Conservation (phyloP, 805 yeast species). For the Ogataea nitratoaversa region DNA sequence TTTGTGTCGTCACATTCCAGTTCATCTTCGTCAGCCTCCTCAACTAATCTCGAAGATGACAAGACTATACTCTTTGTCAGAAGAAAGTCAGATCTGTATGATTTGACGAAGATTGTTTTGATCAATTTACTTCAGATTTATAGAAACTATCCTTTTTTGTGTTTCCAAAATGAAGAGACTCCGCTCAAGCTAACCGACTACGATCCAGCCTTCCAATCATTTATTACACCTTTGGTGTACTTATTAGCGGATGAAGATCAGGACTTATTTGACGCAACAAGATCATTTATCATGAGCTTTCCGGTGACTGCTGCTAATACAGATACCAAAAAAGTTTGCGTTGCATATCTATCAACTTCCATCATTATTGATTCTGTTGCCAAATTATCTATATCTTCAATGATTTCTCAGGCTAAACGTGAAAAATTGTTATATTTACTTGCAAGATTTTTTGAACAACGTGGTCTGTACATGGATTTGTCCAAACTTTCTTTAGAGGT, state of each 20-base stretch:
- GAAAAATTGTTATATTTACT: constrained; percentile 37
- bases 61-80: constrained; percentile 5
- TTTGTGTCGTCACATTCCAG: no score
- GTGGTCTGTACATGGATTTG: constrained; percentile 24
- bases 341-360: constrained; percentile 36
- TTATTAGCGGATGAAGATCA: constrained; percentile 36
- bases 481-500: not conserved
- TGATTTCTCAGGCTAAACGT: constrained; percentile 14
- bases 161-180: constrained; percentile 12
- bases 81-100: constrained; percentile 10
- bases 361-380: constrained; percentile 36
- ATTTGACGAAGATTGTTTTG: constrained; percentile 16
- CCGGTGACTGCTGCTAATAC: constrained; percentile 30
- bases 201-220: constrained; percentile 16
- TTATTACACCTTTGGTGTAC: constrained; percentile 32
- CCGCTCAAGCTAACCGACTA: constrained; percentile 12
- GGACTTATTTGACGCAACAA: constrained; percentile 32
- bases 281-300: constrained; percentile 32
- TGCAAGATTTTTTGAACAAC: constrained; percentile 34
- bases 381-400: constrained; percentile 24
- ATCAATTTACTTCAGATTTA: constrained; percentile 30
- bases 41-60: constrained; percentile 4
- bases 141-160: constrained; percentile 31
- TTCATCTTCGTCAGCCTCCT: not conserved
- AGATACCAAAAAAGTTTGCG: constrained; percentile 27